Conservation (phyloP, 345 rosid genomes). For the Triadica sebifera region DNA sequence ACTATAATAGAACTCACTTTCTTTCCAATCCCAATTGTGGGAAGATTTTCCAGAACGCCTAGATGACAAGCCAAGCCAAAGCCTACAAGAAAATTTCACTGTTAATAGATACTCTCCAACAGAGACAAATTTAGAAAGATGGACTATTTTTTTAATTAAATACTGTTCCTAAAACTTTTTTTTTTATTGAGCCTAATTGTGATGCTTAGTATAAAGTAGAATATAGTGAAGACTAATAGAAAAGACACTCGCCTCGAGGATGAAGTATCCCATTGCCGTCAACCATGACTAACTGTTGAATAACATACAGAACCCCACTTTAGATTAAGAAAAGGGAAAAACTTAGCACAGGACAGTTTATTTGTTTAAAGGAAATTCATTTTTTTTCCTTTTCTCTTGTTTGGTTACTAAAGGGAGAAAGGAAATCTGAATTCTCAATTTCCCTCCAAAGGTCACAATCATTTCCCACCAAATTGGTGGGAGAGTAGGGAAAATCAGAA, state of each 20-base stretch:
- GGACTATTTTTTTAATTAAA: too few species aligned
- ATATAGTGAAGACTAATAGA: not conserved
- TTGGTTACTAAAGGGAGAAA: too few species aligned
- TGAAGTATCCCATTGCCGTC: constrained; percentile 97
- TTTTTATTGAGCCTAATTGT: not conserved
- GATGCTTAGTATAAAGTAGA: not conserved
- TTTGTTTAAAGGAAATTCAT: too few species aligned
- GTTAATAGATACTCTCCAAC: not conserved
- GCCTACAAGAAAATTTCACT: constrained; percentile 39
- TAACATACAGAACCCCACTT: not conserved
- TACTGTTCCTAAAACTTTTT: too few species aligned
- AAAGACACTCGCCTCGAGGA: constrained; percentile 65
- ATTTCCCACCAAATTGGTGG: too few species aligned
- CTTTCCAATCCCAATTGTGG: constrained; percentile 83
- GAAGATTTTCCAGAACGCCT: constrained; percentile 74
- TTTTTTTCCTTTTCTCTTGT: too few species aligned
- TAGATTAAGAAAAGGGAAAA: not conserved
- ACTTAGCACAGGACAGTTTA: not conserved
- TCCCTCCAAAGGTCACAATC: too few species aligned
- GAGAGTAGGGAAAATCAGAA: too few species aligned
- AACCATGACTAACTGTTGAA: constrained; percentile 64
- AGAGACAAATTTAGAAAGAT: not conserved
- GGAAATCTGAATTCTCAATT: too few species aligned
- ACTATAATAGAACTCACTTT: constrained; percentile 41
- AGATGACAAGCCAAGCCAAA: constrained; percentile 90